phyloP scores from a whole-genome alignment of 2,329 filamentous ascomycete genomes.

The Colletotrichum echinochloae region DNA sequence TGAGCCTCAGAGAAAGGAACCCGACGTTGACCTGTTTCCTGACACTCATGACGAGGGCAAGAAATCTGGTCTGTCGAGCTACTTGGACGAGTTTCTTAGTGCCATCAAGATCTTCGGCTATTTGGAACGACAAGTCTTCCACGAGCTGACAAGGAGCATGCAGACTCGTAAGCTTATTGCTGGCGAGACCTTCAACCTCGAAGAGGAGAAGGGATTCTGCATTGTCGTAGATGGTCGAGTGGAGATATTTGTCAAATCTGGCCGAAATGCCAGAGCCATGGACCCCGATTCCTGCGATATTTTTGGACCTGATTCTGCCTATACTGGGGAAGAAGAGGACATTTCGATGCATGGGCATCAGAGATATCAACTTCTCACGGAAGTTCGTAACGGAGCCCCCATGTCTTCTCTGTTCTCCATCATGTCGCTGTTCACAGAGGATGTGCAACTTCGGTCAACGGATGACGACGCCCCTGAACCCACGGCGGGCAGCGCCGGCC shows the following conservation, averaged over 20 bases:
- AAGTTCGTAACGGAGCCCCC: conserved; percentile 96
- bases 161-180: conserved; percentile 97
- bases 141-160: conserved; percentile 97
- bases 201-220: conserved; percentile 98
- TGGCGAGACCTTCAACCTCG: conserved; percentile 92
- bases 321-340: conserved; percentile 75
- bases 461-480: conserved; percentile 62
- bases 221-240: conserved; percentile 96
- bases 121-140: conserved; percentile 94
- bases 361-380: conserved; percentile 93
- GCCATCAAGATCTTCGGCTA: conserved; percentile 99
- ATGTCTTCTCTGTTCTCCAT: conserved; percentile 99
- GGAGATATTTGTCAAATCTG: conserved; percentile 97
- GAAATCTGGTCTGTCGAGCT: conserved; percentile 94
- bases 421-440: conserved; percentile 95
- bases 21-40: conserved; percentile 93
- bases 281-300: conserved; percentile 50
- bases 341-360: conserved; percentile 74
- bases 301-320: conserved; percentile 56
- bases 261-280: conserved; percentile 61
- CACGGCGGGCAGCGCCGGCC: conserved; percentile 13
- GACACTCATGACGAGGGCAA: conserved; percentile 90
- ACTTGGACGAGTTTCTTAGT: conserved; percentile 96
- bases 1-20: conserved; percentile 95
- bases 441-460: conserved; percentile 83